Evolutionary conservation across 208 protist genomes (phyloP), one percentile per base, ranked within the genome.

Genomic region (Leishmania arabica): DNA sequence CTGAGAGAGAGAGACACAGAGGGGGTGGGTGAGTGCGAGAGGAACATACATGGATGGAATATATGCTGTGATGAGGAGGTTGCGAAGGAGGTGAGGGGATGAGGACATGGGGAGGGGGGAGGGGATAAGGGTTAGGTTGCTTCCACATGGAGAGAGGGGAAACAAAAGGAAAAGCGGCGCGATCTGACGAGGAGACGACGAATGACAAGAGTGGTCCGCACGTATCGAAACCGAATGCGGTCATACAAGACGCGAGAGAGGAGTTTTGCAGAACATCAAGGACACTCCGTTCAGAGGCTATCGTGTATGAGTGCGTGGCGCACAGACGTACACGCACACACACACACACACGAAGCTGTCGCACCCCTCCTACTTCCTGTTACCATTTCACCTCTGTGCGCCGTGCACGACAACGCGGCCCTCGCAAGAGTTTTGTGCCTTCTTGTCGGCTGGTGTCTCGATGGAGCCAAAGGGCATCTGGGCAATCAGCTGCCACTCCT

Each of bases 381-480:
- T 21, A 3, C 17, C 5, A 17, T 11, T 51, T 37, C 56, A 49
- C 45, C 45, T 49, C 8, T 84, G 83, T 80, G 81, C 83, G 49
- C 80, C 84, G 31, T 24, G 74, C 27, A 92, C 85, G 13, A 88
- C 75, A 62, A 92, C 90, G 79, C 88, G 86, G 17, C 74, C 81
- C 60, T 86, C 82, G 47, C 89, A 88, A 0, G 81, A 19, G 64
- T 90, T 89, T 75, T 77, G 81, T 51, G 88, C 81, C 79, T 87
- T 89, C 34, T 70, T 40, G n/a, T 78, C 86, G 27, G 86, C 86
- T 31, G 84, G 82, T 51, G 87, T 84, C 79, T 78, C 65, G 54
- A 93, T 88, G 45, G 75, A 75, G 56, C 90, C 90, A 68, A 93
- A 93, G 15, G 90, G 88, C 90, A 93, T 90, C 82, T 93, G 90